These are phyloP conservation scores for Macaranga tanarius DNA, from an alignment of 441 rosid species.

Conservation along the genomic window DNA sequence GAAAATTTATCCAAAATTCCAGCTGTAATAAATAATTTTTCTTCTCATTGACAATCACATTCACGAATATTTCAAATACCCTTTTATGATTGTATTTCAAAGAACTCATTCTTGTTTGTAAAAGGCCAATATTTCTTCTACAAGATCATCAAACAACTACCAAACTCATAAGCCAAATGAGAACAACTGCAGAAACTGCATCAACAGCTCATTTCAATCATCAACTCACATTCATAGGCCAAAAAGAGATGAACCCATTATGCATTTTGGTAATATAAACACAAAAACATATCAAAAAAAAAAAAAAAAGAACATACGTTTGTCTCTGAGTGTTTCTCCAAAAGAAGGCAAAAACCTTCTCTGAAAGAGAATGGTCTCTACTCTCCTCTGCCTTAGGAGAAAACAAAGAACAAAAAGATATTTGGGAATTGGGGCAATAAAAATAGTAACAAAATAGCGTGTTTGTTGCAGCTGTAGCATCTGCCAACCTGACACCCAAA, in stretches of 20 bases:
- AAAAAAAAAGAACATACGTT: not conserved
- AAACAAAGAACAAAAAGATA: not conserved
- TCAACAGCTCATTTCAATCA: not conserved
- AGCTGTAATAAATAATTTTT: too few relatives aligned
- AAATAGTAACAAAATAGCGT: not conserved
- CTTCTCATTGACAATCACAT: not conserved
- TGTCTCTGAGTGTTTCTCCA: not conserved
- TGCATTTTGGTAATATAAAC: not conserved
- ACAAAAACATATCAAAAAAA: not conserved
- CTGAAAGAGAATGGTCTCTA: not conserved
- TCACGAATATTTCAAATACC: not conserved
- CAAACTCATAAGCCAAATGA: not conserved
- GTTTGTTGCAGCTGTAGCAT: conserved; percentile 5
- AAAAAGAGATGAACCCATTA: not conserved
- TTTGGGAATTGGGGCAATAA: not conserved
- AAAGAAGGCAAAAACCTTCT: conserved; percentile 6
- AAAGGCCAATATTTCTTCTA: not conserved
- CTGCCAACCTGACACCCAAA: conserved; percentile 7
- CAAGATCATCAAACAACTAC: not conserved
- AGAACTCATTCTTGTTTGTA: not conserved
- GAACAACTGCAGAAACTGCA: not conserved
- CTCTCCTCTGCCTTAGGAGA: not conserved
- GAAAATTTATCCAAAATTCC: too few relatives aligned
- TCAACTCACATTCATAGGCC: not conserved
- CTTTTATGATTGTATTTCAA: not conserved